Evolutionary conservation across 768 basidiomycete species (phyloP), one percentile per base, ranked within the genome.

Genomic region (Rhizopogon vinicolor): DNA sequence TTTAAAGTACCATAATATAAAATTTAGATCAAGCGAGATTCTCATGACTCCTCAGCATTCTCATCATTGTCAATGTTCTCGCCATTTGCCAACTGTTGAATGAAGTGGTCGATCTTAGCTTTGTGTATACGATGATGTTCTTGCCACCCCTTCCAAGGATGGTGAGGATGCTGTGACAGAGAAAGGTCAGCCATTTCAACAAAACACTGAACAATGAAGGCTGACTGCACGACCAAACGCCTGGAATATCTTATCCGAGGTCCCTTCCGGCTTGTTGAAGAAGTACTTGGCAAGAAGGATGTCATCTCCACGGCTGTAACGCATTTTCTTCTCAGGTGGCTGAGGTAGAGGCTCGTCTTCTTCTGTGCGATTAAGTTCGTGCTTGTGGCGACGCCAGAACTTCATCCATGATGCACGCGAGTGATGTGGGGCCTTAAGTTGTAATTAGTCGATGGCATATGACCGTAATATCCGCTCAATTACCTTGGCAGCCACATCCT

Each of bases 121-220:
- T 92, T 93, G 67, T 93, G 91, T 62, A 92, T 91, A 42, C 91
- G 82, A 66, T 92, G 86, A 66, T 93, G 91, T 63, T 93, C 91
- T 68, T 93, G 91, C 91, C 91, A 93, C 13, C 91, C 91, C 67
- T 93, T 93, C 91, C 91, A 93, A 3, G 91, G 91, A 73, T 93
- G 91, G 65, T 92, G 89, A 2, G 90, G 83, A 68, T 92, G 79
- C 91, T 93, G 62, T 16, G 58, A 52, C 46, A 50, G 19, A 56
- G 40, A 41, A 6, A 42, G 19, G 25, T 63, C 18, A 54, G 19
- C 16, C 2, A 53, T 16, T 9, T 3, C 53, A 44, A 54, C 25
- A 19, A n/a, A 44, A 43, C 22, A 14, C 10, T 56, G 7, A 44
- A 49, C 19, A 40, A 56, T 18, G 25, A 43, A 51, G 39, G 66